Evolutionary conservation across 2,329 filamentous ascomycete genomes (phyloP).

Genomic region (Kalmusia sp.): DNA sequence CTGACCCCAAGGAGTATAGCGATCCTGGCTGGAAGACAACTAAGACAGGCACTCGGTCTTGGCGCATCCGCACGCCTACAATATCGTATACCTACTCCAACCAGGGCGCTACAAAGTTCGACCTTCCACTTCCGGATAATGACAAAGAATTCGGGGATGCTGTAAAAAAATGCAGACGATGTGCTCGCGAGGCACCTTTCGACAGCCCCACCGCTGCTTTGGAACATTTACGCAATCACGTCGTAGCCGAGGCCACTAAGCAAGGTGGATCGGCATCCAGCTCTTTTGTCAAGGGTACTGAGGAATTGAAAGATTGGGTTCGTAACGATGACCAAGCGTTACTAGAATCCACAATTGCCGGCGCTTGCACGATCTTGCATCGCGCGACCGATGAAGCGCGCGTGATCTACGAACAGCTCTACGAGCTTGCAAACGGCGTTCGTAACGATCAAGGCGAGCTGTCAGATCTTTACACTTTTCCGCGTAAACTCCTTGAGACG

Average conservation of each 20-base stretch:
- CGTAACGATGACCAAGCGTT: constrained; percentile 23
- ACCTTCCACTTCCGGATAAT: constrained; percentile 15
- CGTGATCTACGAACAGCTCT: constrained; percentile 18
- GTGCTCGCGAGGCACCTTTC: constrained; percentile 18
- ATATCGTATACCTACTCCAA: not conserved
- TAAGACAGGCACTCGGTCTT: constrained; percentile 11
- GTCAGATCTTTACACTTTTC: constrained; percentile 34
- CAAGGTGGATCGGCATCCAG: not conserved
- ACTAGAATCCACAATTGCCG: constrained; percentile 28
- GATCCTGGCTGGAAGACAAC: constrained; percentile 16
- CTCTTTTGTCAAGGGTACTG: not conserved
- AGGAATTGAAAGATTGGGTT: constrained; percentile 29
- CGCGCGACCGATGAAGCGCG: constrained; percentile 18
- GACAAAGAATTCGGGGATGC: constrained; percentile 16
- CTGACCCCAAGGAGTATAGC: constrained; percentile 13
- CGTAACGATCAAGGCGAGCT: constrained; percentile 30
- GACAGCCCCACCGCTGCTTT: constrained; percentile 23
- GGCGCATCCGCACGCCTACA: constrained; percentile 25
- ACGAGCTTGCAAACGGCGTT: constrained; percentile 36
- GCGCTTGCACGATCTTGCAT: constrained; percentile 21
- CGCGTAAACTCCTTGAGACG: constrained; percentile 27
- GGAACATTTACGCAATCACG: constrained; percentile 29
- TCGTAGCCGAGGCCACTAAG: not conserved
- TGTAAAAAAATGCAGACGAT: constrained; percentile 27
- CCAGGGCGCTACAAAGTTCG: not conserved